Evolutionary conservation across 768 basidiomycete genomes (phyloP), one percentile per base, ranked within the genome.

Genomic region (Atractiella rhizophila): DNA sequence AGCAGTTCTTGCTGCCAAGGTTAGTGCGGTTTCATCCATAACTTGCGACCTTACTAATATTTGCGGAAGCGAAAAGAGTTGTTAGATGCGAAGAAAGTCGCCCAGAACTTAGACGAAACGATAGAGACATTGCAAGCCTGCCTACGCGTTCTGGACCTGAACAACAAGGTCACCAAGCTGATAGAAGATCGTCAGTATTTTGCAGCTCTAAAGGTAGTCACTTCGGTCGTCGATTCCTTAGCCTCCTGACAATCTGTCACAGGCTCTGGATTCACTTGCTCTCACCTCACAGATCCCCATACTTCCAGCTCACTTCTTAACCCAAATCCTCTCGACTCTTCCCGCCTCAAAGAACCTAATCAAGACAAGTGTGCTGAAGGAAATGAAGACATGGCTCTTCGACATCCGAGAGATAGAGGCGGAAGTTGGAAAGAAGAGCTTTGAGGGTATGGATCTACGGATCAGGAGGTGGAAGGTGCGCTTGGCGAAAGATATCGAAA

Each of bases 111-210:
- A 31, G 91, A 98, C 59, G 85, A 94, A 59, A 81, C 81, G 13
- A 85, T 98, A 50, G 91, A 96, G 56, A 80, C 81, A 7, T 62
- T 96, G 11, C 86, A 96, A 59, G 77, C 81, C 12, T 88, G 80
- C 54, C 62, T 98, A 45, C 72, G 83, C 44, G 73, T 96, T 4
- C 63, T 98, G 48, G 91, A 98, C 56, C 74, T 91, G 44, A 76
- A 91, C 12, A 70, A 83, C 58, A 72, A 83, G 32, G 82, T 96
- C 37, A 74, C 79, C 26, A 73, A 81, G 56, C 83, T 96, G 74
- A 77, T 98, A 52, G 69, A 70, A 52, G 78, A 79, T 40, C 85
- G 76, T 63, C 94, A 83, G 60, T 96, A 83, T 80, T 86, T 83
- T 56, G 91, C 91, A 33, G 59, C 55, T 52, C 42, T 52, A 53